A percentile compares a stretch with the other conserved stretches of the same genome.
Evolutionary conservation across 768 basidiomycete genomes (phyloP).

Genomic region (Symmetrospora coprosmae): DNA sequence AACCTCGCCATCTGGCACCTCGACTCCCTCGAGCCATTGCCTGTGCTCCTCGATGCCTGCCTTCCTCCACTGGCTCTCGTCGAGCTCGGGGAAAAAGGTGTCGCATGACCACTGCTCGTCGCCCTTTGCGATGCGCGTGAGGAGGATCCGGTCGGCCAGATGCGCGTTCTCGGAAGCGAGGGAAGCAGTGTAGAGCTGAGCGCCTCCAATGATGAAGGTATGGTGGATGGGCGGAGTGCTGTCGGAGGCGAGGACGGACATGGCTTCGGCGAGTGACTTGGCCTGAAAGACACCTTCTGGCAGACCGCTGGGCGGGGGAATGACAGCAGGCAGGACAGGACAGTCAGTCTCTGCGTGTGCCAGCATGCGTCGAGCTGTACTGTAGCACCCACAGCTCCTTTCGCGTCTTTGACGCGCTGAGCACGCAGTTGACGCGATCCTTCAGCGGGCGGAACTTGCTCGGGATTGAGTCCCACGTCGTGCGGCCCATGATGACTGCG

Average conservation of each 20-base stretch:
- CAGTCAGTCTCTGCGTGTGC: not conserved
- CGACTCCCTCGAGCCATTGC: constrained; percentile 54
- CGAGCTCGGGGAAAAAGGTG: constrained; percentile 66
- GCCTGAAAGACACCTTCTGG: constrained; percentile 18
- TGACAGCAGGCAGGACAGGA: not conserved
- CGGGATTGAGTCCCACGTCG: constrained; percentile 96
- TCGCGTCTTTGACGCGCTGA: constrained; percentile 46
- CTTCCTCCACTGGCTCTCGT: constrained; percentile 44
- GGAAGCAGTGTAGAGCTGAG: constrained; percentile 60
- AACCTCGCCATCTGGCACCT: not conserved
- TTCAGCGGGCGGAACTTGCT: constrained; percentile 63
- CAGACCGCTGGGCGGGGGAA: not conserved
- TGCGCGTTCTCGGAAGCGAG: constrained; percentile 42
- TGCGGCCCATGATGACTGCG: constrained; percentile 83
- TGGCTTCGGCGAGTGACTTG: constrained; percentile 23
- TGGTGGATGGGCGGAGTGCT: constrained; percentile 43
- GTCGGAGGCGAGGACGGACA: constrained; percentile 23
- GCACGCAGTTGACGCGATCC: constrained; percentile 60
- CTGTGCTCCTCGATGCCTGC: constrained; percentile 52
- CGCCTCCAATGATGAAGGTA: constrained; percentile 82
- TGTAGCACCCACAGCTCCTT: not conserved
- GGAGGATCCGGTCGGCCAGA: constrained; percentile 63
- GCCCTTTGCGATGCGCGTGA: constrained; percentile 67
- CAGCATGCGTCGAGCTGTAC: not conserved
- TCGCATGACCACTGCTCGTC: constrained; percentile 59